Percentiles rank a stretch among this genome's conserved stretches.
phyloP scores from a whole-genome alignment of 2,329 filamentous ascomycete genomes.

The Elsinoe perseae region DNA sequence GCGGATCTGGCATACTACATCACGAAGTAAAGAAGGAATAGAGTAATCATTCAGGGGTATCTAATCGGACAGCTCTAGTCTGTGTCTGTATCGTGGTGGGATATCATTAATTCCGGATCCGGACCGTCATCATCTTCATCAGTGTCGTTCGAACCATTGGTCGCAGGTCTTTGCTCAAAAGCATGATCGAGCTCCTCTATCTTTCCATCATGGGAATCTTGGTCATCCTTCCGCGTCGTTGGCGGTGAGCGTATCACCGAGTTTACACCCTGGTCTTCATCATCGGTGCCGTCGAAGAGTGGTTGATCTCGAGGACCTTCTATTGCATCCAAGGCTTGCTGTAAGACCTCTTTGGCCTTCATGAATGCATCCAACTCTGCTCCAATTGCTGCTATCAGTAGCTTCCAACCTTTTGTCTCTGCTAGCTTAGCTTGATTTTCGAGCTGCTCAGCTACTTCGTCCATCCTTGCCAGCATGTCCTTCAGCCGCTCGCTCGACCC shows the following conservation, averaged over 20 bases:
- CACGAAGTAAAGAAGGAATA: neutral
- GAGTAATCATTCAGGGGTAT: constrained; percentile 15
- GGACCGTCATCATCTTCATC: constrained; percentile 40
- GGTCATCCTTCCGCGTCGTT: neutral
- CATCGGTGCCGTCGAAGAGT: constrained; percentile 9
- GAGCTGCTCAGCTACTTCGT: constrained; percentile 48
- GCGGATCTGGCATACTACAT: constrained; percentile 6
- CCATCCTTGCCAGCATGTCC: constrained; percentile 48
- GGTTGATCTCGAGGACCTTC: constrained; percentile 2
- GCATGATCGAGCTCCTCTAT: constrained; percentile 29
- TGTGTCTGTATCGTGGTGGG: constrained; percentile 36
- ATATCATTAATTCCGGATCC: constrained; percentile 44
- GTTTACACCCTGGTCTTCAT: constrained; percentile 14
- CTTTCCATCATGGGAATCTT: constrained; percentile 20
- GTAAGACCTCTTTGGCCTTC: constrained; percentile 53
- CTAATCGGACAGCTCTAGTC: neutral
- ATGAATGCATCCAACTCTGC: constrained; percentile 63
- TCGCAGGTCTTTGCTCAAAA: constrained; percentile 26
- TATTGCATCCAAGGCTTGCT: constrained; percentile 28
- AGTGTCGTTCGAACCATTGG: constrained; percentile 21
- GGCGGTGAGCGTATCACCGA: constrained; percentile 12
- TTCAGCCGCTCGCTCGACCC: constrained; percentile 21
- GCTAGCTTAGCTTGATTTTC: constrained; percentile 48
- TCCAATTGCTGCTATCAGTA: constrained; percentile 67
- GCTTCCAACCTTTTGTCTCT: constrained; percentile 60